Evolutionary conservation across 345 rosid genomes (phyloP).

Genomic region (Camelina sativa): DNA sequence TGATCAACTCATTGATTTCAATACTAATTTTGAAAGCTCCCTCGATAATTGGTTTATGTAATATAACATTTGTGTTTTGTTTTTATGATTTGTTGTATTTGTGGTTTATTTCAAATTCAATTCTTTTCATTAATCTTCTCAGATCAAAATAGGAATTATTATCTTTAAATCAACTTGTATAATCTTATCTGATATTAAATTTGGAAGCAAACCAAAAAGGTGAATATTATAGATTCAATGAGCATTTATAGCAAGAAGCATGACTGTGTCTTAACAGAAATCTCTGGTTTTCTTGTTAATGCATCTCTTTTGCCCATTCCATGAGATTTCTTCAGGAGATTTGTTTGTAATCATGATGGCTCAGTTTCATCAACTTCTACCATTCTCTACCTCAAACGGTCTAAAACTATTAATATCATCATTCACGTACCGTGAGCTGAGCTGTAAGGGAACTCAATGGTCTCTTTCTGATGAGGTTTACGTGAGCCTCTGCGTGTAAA

Average conservation of each 20-base stretch:
- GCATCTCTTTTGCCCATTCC: no score
- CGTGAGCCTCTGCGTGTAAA: slow-evolving; percentile 56
- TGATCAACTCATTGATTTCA: slow-evolving; percentile 11
- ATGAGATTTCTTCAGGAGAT: no score
- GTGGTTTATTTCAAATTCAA: not conserved
- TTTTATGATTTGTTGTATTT: not conserved
- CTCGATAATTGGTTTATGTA: not conserved
- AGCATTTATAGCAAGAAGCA: not conserved
- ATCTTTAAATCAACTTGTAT: not conserved
- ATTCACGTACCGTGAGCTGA: slow-evolving; percentile 59
- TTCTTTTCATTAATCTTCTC: not conserved
- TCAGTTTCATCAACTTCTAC: no score
- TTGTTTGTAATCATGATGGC: no score
- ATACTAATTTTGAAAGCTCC: not conserved
- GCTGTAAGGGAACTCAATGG: slow-evolving; percentile 63
- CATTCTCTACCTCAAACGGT: no score
- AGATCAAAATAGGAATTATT: not conserved
- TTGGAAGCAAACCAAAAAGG: not conserved
- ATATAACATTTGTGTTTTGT: not conserved
- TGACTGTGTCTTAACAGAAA: not conserved
- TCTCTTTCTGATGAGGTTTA: slow-evolving; percentile 61
- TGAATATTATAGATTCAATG: not conserved
- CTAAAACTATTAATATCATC: not conserved
- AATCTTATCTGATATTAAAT: not conserved
- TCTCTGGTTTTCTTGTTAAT: no score